Conservation (phyloP, 306 rosid genomes). For the Lathyrus tuberosus region DNA sequence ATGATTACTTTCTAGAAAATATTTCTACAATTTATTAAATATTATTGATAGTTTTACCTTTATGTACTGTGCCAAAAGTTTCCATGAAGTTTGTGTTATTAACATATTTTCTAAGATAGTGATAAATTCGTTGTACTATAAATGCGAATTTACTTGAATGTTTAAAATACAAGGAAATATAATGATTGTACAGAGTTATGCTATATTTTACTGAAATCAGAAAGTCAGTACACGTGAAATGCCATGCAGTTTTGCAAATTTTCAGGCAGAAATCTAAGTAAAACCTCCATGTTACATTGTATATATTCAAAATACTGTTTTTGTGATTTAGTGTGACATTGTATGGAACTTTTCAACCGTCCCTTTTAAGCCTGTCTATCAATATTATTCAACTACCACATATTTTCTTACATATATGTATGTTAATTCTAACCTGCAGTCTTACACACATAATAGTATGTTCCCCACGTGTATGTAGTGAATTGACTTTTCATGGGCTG, state of each 20-base stretch:
- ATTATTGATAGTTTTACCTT: constrained; percentile 1
- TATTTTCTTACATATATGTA: neutral
- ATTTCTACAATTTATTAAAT: constrained; percentile 12
- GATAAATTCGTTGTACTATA: neutral
- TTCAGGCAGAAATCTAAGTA: neutral
- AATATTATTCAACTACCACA: constrained; percentile 1
- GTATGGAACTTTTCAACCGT: neutral
- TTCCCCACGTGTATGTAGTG: constrained; percentile 12
- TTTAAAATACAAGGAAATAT: constrained; percentile 16
- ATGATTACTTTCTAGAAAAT: neutral
- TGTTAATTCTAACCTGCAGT: constrained; percentile 6
- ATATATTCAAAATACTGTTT: no score
- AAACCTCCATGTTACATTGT: no score
- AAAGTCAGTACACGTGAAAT: neutral
- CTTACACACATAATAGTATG: neutral
- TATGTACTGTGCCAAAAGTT: neutral
- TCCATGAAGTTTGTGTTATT: neutral
- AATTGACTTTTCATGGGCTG: constrained; percentile 9
- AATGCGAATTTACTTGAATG: constrained; percentile 12
- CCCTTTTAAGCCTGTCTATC: neutral
- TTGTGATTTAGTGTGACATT: no score
- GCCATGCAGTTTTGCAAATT: neutral
- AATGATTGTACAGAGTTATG: neutral
- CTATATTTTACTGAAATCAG: neutral
- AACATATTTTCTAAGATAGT: constrained; percentile 11